Evolutionary conservation across 2,329 filamentous ascomycete genomes (phyloP).

Genomic region (Plenodomus tracheiphilus): DNA sequence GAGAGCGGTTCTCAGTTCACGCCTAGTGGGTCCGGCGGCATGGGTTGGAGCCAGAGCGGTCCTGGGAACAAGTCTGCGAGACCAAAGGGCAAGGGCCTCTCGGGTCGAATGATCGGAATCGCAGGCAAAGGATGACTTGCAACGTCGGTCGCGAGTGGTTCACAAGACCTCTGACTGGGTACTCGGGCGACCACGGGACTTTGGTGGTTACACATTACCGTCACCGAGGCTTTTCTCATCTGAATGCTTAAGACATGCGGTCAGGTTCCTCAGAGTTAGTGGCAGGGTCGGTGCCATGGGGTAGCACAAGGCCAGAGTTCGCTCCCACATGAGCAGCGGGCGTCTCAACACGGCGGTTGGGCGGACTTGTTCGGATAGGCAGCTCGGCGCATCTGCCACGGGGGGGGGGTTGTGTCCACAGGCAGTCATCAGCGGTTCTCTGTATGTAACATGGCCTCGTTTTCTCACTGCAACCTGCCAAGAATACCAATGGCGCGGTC

Average conservation of each 20-base stretch:
- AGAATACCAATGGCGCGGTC: slow-evolving; percentile 35
- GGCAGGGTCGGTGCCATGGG: slow-evolving; percentile 25
- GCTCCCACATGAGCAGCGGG: slow-evolving; percentile 28
- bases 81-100: slow-evolving; percentile 43
- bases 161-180: slow-evolving; percentile 39
- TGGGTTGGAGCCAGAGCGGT: slow-evolving; percentile 32
- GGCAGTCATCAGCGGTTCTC: slow-evolving; percentile 24
- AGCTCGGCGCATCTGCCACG: slow-evolving; percentile 20
- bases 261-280: slow-evolving; percentile 23
- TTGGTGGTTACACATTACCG: slow-evolving; percentile 38
- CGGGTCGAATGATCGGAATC: slow-evolving; percentile 39
- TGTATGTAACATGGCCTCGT: slow-evolving; percentile 44
- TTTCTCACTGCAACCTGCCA: slow-evolving; percentile 36
- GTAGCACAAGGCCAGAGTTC: slow-evolving; percentile 39
- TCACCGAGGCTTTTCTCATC: slow-evolving; percentile 33
- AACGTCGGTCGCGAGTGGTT: slow-evolving; percentile 33
- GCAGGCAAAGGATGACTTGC: slow-evolving; percentile 47
- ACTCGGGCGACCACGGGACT: slow-evolving; percentile 32
- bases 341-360: slow-evolving; percentile 30
- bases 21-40: slow-evolving; percentile 28
- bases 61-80: slow-evolving; percentile 36
- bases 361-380: slow-evolving; percentile 42
- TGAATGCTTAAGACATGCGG: slow-evolving; percentile 43
- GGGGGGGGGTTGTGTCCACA: neutral
- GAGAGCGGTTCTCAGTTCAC: slow-evolving; percentile 46